A percentile compares a stretch with the other conserved stretches of the same genome.
Conservation (phyloP, 805 yeast genomes). For the Candida sonorensis region DNA sequence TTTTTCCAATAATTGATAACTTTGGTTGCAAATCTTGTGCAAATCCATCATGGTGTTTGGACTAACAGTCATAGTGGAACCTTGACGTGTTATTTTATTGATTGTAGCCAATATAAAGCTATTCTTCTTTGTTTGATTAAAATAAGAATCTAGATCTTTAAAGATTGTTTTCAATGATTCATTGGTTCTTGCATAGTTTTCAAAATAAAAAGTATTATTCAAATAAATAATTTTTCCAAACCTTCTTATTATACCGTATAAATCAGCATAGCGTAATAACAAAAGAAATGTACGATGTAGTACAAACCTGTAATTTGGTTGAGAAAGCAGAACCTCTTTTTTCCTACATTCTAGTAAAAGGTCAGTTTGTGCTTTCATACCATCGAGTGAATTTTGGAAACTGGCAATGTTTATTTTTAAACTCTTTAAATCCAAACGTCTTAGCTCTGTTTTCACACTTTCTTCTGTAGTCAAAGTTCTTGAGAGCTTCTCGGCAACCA, state of each 20-base stretch:
- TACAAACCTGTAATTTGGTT: constrained; percentile 24
- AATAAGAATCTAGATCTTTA: constrained; percentile 16
- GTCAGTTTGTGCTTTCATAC: constrained; percentile 18
- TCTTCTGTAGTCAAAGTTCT: constrained; percentile 13
- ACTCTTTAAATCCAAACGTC: constrained; percentile 18
- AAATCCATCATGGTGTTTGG: constrained; percentile 33
- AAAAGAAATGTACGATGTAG: constrained; percentile 36
- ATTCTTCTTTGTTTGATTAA: constrained; percentile 40
- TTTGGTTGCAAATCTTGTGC: constrained; percentile 36
- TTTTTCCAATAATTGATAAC: constrained; percentile 25
- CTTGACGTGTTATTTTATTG: constrained; percentile 38
- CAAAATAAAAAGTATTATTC: constrained; percentile 38
- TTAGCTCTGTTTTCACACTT: constrained; percentile 11
- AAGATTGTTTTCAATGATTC: constrained; percentile 21
- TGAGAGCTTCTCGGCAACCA: constrained; percentile 3
- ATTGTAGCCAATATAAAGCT: constrained; percentile 42
- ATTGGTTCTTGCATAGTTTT: constrained; percentile 27
- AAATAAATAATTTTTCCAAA: constrained; percentile 41
- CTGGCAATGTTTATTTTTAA: constrained; percentile 20
- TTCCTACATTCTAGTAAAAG: constrained; percentile 19
- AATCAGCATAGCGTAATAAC: constrained; percentile 41
- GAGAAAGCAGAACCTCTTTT: constrained; percentile 11
- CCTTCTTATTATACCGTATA: constrained; percentile 39
- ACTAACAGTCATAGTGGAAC: constrained; percentile 28
- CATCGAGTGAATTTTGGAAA: constrained; percentile 25